Conservation (phyloP, 164 flowering plant genomes). For the Stephania japonica region DNA sequence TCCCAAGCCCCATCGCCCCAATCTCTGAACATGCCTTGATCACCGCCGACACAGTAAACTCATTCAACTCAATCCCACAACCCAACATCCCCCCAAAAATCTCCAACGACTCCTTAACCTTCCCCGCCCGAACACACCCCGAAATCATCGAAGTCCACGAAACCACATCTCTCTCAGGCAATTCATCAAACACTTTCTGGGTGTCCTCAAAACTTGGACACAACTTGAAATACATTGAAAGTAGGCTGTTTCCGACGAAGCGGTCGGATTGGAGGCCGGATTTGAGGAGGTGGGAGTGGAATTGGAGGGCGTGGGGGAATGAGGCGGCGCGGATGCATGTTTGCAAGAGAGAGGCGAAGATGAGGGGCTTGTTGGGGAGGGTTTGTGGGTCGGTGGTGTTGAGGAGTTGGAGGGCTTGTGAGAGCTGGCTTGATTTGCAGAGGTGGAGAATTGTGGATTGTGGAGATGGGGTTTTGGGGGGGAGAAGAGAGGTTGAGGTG, state of each 20-base stretch:
- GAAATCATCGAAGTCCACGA: constrained; percentile 77
- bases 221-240: constrained; percentile 61
- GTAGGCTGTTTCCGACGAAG: constrained; percentile 69
- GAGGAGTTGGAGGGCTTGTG: constrained; percentile 38
- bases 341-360: constrained; percentile 69
- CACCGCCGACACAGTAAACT: constrained; percentile 60
- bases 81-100: constrained; percentile 53
- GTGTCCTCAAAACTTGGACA: constrained; percentile 34
- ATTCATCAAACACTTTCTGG: constrained; percentile 42
- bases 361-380: constrained; percentile 33
- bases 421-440: constrained; percentile 42
- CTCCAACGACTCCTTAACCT: constrained; percentile 29
- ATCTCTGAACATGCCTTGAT: constrained; percentile 69
- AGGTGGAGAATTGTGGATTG: constrained; percentile 36
- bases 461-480: constrained; percentile 11
- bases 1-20: constrained; percentile 35
- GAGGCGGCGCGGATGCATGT: constrained; percentile 44
- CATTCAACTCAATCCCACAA: constrained; percentile 56
- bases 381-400: constrained; percentile 27
- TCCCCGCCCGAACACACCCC: constrained; percentile 43
- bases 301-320: constrained; percentile 46
- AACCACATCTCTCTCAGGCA: constrained; percentile 45
- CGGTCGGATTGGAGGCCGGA: constrained; percentile 63
- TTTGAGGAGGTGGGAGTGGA: constrained; percentile 62
- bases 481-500: constrained; percentile 21